A percentile compares a stretch with the other conserved stretches of the same genome.
Evolutionary conservation across 306 rosid species (phyloP).

Genomic region (Sophora flavescens): DNA sequence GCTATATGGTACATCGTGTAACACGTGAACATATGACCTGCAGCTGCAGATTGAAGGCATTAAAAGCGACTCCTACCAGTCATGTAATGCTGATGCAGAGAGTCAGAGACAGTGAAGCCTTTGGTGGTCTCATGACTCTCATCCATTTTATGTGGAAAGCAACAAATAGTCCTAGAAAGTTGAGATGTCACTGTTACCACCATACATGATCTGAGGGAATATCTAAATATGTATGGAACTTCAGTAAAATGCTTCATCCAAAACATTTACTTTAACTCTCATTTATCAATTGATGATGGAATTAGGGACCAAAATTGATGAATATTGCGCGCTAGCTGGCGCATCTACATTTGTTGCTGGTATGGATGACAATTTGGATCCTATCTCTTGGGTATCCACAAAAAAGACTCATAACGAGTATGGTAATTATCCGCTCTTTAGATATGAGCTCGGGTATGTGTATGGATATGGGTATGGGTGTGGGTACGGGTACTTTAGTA

Average conservation of each 20-base stretch:
- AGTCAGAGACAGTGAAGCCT: not conserved
- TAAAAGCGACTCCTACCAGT: not conserved
- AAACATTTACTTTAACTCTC: not conserved
- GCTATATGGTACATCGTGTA: not conserved
- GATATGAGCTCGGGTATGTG: no score
- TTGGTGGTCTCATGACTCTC: not conserved
- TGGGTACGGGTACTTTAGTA: no score
- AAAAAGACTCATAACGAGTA: no score
- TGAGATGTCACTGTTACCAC: not conserved
- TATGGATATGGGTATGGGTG: no score
- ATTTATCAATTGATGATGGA: not conserved
- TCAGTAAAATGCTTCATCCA: not conserved
- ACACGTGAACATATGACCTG: not conserved
- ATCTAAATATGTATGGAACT: not conserved
- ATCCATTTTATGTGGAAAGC: not conserved
- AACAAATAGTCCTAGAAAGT: not conserved
- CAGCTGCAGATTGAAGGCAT: not conserved
- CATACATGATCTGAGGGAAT: not conserved
- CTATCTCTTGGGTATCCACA: no score
- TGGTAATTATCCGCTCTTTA: no score
- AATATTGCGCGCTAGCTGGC: not conserved
- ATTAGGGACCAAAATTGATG: not conserved
- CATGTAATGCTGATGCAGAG: not conserved
- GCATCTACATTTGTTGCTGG: not conserved
- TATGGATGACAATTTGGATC: no score